Conservation (phyloP, 1,284 basidiomycete species). For the Ustilago tritici region DNA sequence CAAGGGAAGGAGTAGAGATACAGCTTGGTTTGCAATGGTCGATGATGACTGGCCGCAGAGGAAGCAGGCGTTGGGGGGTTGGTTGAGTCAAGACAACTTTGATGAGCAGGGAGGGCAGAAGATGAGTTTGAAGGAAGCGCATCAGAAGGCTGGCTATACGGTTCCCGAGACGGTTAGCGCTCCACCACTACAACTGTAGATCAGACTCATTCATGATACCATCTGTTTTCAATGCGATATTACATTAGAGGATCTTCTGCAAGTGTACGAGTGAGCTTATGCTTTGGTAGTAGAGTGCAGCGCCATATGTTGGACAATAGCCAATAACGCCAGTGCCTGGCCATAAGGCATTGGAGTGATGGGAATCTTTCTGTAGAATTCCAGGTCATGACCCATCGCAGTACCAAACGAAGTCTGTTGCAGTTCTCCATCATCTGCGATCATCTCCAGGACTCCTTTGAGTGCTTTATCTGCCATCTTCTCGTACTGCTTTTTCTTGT, state of each 20-base stretch:
- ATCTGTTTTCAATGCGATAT: background rate
- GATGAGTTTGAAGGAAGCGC: constrained; percentile 30
- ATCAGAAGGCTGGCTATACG: constrained; percentile 24
- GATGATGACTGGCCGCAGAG: constrained; percentile 56
- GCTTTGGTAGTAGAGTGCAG: constrained; percentile 5
- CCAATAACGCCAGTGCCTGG: constrained; percentile 74
- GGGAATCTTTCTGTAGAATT: constrained; percentile 74
- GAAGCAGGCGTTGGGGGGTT: constrained; percentile 38
- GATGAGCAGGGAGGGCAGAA: constrained; percentile 22
- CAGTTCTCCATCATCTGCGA: constrained; percentile 74
- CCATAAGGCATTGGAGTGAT: constrained; percentile 79
- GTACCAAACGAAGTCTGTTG: constrained; percentile 70
- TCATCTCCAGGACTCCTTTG: constrained; percentile 74
- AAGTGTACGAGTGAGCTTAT: background rate
- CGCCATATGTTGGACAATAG: constrained; percentile 67
- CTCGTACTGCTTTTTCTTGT: constrained; percentile 72
- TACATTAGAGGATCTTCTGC: background rate
- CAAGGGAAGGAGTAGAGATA: constrained; percentile 56
- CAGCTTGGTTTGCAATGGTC: constrained; percentile 56
- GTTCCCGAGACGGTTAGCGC: constrained; percentile 17
- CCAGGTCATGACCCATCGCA: constrained; percentile 76
- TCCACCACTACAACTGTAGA: constrained; percentile 25
- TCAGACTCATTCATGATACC: background rate
- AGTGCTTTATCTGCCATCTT: constrained; percentile 73
- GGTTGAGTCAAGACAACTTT: constrained; percentile 52